Percentiles rank a stretch among this genome's conserved stretches.
Evolutionary conservation across 305 asterid species (phyloP).

Genomic region (Solanum hybrid): DNA sequence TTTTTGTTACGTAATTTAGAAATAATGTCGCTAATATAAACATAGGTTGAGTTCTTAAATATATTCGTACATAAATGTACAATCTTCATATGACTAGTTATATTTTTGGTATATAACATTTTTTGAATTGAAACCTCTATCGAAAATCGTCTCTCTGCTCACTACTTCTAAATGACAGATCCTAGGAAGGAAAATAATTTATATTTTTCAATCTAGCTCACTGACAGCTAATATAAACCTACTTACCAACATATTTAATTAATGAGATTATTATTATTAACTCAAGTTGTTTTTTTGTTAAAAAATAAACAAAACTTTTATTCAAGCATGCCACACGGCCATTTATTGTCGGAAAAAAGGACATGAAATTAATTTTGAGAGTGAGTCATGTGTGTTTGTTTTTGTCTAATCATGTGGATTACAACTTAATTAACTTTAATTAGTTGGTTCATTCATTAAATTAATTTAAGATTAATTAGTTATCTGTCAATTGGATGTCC

Average conservation of each 20-base stretch:
- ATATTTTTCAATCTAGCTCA: not conserved
- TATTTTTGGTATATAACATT: not conserved
- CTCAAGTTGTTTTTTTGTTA: not conserved
- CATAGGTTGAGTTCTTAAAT: not conserved
- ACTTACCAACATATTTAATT: not conserved
- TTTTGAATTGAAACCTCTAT: not conserved
- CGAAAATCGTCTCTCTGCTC: not conserved
- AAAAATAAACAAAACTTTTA: not conserved
- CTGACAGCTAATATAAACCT: not conserved
- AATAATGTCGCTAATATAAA: not conserved
- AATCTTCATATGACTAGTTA: not conserved
- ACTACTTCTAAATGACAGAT: not conserved
- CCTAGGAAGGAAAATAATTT: not conserved
- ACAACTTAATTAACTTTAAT: not conserved
- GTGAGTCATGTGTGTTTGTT: not conserved
- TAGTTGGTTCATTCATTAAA: not conserved
- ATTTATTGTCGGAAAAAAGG: constrained; percentile 1
- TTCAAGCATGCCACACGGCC: constrained; percentile 1
- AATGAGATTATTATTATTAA: not conserved
- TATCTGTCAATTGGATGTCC: not conserved
- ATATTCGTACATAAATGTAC: not conserved
- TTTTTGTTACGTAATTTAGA: not conserved
- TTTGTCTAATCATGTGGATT: constrained; percentile 2
- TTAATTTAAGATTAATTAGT: not conserved
- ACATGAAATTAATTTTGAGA: not conserved